phyloP scores from a whole-genome alignment of 2,329 filamentous ascomycete species.

The Penicillium sp. region DNA sequence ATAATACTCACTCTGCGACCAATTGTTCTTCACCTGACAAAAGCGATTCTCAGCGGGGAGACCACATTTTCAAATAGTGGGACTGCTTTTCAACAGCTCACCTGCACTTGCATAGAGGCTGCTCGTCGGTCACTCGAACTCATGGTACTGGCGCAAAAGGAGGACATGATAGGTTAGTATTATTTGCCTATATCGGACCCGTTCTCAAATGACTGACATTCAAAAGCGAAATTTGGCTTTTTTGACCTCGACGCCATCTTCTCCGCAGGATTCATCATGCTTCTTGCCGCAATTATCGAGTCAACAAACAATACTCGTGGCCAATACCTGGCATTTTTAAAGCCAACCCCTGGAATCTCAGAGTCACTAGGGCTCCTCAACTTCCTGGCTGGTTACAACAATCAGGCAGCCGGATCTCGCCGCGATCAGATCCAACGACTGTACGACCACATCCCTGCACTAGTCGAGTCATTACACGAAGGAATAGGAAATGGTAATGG shows the following conservation, averaged over 20 bases:
- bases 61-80: conserved; percentile 8
- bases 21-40: conserved; percentile 12
- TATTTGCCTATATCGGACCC: neutral
- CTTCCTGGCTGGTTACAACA: conserved; percentile 9
- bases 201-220: neutral
- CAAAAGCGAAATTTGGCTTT: conserved; percentile 20
- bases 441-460: conserved; percentile 3
- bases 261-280: conserved; percentile 18
- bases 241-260: conserved; percentile 19
- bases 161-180: conserved; percentile 11
- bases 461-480: neutral
- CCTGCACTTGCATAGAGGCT: conserved; percentile 15
- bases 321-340: neutral
- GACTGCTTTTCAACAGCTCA: conserved; percentile 10
- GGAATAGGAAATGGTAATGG: neutral
- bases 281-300: conserved; percentile 12
- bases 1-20: conserved; percentile 16
- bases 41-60: conserved; percentile 8
- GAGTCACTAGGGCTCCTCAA: conserved; percentile 11
- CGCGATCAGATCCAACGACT: conserved; percentile 13
- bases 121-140: conserved; percentile 15
- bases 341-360: conserved; percentile 9
- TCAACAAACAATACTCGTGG: neutral
- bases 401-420: conserved; percentile 9
- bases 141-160: conserved; percentile 7